Evolutionary conservation across 1,284 basidiomycete species (phyloP).

Genomic region (Rhodotorula sp.): DNA sequence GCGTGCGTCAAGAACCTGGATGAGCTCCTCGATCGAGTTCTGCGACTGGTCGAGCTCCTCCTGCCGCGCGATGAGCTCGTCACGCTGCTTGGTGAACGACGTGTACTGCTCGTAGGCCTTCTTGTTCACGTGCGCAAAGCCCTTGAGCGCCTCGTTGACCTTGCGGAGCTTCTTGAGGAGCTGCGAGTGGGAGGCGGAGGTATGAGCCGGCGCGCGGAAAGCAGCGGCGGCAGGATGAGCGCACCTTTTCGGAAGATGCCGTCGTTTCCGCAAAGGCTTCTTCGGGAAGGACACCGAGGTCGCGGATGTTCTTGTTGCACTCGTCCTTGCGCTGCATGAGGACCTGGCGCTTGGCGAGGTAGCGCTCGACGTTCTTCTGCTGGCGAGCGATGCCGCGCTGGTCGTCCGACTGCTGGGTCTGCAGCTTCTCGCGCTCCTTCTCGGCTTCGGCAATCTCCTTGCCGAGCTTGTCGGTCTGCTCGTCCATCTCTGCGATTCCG

Average conservation of each 20-base stretch:
- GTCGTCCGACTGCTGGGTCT: slow-evolving; percentile 81
- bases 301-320: slow-evolving; percentile 89
- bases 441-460: slow-evolving; percentile 67
- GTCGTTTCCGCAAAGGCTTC: slow-evolving; percentile 92
- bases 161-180: slow-evolving; percentile 85
- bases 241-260: slow-evolving; percentile 71
- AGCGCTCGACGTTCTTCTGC: slow-evolving; percentile 92
- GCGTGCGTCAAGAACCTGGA: slow-evolving; percentile 89
- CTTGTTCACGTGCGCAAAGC: slow-evolving; percentile 98
- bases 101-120: slow-evolving; percentile 98
- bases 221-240: slow-evolving; percentile 42
- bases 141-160: slow-evolving; percentile 89
- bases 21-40: slow-evolving; percentile 87
- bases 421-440: slow-evolving; percentile 69
- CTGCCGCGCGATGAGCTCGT: slow-evolving; percentile 80
- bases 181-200: slow-evolving; percentile 53
- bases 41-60: slow-evolving; percentile 89
- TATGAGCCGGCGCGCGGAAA: not conserved
- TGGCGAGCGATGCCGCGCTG: slow-evolving; percentile 79
- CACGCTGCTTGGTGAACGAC: slow-evolving; percentile 95
- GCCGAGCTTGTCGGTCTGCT: slow-evolving; percentile 62
- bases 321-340: slow-evolving; percentile 82
- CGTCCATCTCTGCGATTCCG: slow-evolving; percentile 51
- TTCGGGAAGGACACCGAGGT: slow-evolving; percentile 92
- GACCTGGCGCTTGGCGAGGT: slow-evolving; percentile 86